Percentiles rank a stretch among this genome's conserved stretches.
Evolutionary conservation across 495 filamentous ascomycete species (phyloP).

Genomic region (Aspergillus wentii): DNA sequence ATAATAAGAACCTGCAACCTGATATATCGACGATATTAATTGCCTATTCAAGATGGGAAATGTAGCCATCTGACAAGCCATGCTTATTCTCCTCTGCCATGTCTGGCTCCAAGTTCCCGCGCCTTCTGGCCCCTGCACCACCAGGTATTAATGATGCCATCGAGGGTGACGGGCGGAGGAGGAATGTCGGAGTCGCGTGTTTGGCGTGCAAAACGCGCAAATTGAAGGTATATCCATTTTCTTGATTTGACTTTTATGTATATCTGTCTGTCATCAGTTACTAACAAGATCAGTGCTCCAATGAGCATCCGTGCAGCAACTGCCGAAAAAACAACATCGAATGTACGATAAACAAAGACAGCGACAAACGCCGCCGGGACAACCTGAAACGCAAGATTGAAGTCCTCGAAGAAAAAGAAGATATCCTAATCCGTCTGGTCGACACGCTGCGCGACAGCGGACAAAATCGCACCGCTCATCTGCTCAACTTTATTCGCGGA

Average conservation of each 20-base stretch:
- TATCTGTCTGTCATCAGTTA: no score
- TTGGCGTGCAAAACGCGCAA: conserved; percentile 25
- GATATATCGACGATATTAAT: no score
- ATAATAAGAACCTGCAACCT: no score
- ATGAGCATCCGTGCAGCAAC: conserved; percentile 24
- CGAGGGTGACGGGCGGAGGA: conserved; percentile 13
- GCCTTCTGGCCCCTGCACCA: conserved; percentile 14
- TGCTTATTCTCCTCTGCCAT: no score
- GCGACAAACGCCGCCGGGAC: conserved; percentile 29
- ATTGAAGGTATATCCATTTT: conserved; percentile 16
- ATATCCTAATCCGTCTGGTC: conserved; percentile 23
- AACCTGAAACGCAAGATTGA: conserved; percentile 33
- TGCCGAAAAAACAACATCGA: conserved; percentile 23
- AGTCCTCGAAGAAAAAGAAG: conserved; percentile 23
- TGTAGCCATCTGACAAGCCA: no score
- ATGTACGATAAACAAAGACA: conserved; percentile 26
- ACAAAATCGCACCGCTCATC: conserved; percentile 11
- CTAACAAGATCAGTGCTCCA: conserved; percentile 29
- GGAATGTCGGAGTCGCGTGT: conserved; percentile 24
- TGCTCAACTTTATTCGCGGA: conserved; percentile 32
- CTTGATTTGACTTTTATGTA: no score
- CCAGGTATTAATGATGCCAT: conserved; percentile 6
- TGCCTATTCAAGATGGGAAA: no score
- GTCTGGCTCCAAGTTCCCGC: conserved; percentile 14
- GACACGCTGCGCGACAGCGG: conserved; percentile 19